Evolutionary conservation across 1,139 yeast species (phyloP).

Genomic region (Pneumocystis sp.): DNA sequence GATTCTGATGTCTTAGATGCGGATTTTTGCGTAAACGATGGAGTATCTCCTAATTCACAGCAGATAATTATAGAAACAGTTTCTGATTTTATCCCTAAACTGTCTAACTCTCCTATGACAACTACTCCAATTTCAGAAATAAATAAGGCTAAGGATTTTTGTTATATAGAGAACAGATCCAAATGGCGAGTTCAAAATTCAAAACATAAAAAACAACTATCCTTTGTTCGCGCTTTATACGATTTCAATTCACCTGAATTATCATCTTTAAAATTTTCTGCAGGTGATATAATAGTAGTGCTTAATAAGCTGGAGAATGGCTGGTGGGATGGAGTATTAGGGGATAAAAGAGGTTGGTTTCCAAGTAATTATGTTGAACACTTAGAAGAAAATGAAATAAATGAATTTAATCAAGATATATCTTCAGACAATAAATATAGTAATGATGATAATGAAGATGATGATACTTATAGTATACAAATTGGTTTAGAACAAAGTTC

Average conservation of each 20-base stretch:
- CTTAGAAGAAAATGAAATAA: slow-evolving; percentile 7
- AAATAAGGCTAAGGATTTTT: background rate
- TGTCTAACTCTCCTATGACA: background rate
- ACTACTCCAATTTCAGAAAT: background rate
- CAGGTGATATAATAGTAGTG: slow-evolving; percentile 46
- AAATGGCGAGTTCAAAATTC: background rate
- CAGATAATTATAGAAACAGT: background rate
- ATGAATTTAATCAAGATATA: slow-evolving; percentile 33
- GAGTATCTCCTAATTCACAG: background rate
- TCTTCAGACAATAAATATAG: slow-evolving; percentile 22
- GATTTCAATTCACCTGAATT: slow-evolving; percentile 55
- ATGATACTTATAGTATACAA: slow-evolving; percentile 25
- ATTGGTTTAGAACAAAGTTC: slow-evolving; percentile 18
- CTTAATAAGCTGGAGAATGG: slow-evolving; percentile 35
- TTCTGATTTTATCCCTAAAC: background rate
- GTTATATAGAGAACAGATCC: background rate
- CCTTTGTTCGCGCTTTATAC: slow-evolving; percentile 56
- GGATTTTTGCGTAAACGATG: background rate
- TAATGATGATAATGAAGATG: slow-evolving; percentile 24
- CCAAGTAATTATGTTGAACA: slow-evolving; percentile 22
- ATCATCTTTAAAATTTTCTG: slow-evolving; percentile 60
- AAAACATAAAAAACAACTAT: background rate
- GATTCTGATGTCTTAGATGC: background rate
- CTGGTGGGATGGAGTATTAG: slow-evolving; percentile 26
- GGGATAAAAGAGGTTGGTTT: slow-evolving; percentile 25